These are phyloP conservation scores for Leonotis leonurus DNA, from an alignment of 257 asterid species.

Conservation along the genomic window DNA sequence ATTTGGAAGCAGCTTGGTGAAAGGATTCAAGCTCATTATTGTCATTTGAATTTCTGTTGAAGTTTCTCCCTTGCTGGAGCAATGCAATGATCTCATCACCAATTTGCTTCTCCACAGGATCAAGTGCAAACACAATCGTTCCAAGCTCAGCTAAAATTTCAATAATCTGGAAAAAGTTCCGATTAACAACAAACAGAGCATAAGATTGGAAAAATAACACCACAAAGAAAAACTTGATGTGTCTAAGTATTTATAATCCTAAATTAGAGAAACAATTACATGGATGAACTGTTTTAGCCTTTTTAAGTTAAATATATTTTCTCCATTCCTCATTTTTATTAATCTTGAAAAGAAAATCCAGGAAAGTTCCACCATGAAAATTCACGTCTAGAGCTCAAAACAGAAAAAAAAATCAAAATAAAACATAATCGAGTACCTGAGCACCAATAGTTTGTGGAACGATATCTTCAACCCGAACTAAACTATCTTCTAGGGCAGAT, in stretches of 20 bases:
- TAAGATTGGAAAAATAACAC: background rate
- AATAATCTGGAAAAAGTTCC: slow-evolving; percentile 60
- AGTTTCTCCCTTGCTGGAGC: slow-evolving; percentile 91
- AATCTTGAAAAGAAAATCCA: background rate
- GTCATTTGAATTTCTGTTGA: slow-evolving; percentile 51
- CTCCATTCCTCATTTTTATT: background rate
- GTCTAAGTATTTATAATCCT: background rate
- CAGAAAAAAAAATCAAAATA: background rate
- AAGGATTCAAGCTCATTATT: slow-evolving; percentile 82
- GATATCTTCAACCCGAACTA: slow-evolving; percentile 86
- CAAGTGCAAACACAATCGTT: slow-evolving; percentile 69
- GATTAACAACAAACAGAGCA: slow-evolving; percentile 17
- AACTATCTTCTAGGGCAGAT: slow-evolving; percentile 80
- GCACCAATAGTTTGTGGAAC: slow-evolving; percentile 81
- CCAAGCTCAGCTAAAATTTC: slow-evolving; percentile 60
- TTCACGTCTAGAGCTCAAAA: background rate
- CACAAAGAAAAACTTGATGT: background rate
- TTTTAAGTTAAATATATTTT: background rate
- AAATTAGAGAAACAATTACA: background rate
- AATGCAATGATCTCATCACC: slow-evolving; percentile 82
- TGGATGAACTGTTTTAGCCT: background rate
- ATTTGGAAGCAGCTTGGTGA: slow-evolving; percentile 84
- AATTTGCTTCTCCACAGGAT: slow-evolving; percentile 71
- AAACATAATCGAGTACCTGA: slow-evolving; percentile 49
- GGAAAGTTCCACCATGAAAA: background rate